Conservation (phyloP, 352 stramenopile species). For the Phytophthora tentaculata region DNA sequence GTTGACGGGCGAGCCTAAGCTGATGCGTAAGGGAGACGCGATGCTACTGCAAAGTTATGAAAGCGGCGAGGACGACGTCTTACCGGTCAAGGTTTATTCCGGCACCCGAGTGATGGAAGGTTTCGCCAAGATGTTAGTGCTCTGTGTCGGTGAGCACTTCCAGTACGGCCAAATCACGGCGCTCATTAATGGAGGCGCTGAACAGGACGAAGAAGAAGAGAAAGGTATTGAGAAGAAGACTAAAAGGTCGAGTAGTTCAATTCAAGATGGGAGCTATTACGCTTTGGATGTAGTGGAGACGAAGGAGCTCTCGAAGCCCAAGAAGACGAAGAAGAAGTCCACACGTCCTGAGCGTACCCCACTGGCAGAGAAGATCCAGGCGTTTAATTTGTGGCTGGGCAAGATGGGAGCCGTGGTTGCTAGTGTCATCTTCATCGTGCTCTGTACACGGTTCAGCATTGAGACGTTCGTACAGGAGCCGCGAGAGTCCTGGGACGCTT, state of each 20-base stretch:
- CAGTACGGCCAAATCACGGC: conserved; percentile 89
- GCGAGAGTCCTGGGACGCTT: conserved; percentile 41
- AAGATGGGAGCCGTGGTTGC: conserved; percentile 66
- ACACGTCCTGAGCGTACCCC: conserved; percentile 46
- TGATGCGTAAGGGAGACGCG: conserved; percentile 71
- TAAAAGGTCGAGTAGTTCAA: not conserved
- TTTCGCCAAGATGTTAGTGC: conserved; percentile 88
- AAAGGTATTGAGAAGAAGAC: conserved; percentile 1
- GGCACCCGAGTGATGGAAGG: conserved; percentile 92
- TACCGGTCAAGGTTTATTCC: conserved; percentile 62
- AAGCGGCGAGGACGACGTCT: not conserved
- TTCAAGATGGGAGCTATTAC: conserved; percentile 47
- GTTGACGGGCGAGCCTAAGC: conserved; percentile 88
- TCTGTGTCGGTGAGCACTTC: conserved; percentile 89
- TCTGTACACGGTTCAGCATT: conserved; percentile 60
- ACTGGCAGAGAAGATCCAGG: conserved; percentile 81
- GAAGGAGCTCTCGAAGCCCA: conserved; percentile 14
- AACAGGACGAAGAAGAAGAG: conserved; percentile 18
- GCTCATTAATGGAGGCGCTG: conserved; percentile 53
- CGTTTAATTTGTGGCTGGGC: conserved; percentile 73
- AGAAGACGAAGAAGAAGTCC: conserved; percentile 15
- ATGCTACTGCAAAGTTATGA: conserved; percentile 48
- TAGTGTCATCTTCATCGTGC: conserved; percentile 66
- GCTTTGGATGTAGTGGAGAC: conserved; percentile 18
- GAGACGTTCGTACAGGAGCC: conserved; percentile 63